Evolutionary conservation across 2,329 filamentous ascomycete species (phyloP).

Genomic region (Colletotrichum melonis): DNA sequence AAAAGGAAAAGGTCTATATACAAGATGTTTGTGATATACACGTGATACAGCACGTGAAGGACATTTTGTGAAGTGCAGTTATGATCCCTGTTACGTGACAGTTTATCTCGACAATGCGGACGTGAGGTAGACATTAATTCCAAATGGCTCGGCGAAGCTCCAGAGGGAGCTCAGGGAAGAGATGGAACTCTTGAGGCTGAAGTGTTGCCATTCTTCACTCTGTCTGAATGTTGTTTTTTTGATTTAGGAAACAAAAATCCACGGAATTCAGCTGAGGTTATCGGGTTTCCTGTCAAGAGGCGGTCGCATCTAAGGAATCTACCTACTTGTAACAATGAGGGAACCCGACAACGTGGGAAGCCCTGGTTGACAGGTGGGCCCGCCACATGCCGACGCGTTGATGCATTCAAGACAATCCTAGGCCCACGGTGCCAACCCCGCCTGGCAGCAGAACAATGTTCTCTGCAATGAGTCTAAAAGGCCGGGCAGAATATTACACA

Average conservation of each 20-base stretch:
- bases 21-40: too few species aligned
- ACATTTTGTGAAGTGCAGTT: too few species aligned
- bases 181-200: background rate
- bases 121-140: background rate
- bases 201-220: background rate
- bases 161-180: background rate
- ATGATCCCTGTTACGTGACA: too few species aligned
- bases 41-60: too few species aligned
- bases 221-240: fast-evolving
- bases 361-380: background rate
- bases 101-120: background rate
- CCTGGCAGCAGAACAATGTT: background rate
- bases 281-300: background rate
- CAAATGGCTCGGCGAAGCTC: background rate
- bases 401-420: background rate
- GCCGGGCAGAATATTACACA: background rate
- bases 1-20: too few species aligned
- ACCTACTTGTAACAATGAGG: background rate
- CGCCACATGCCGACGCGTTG: background rate
- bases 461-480: background rate
- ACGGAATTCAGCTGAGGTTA: too few species aligned
- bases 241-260: background rate
- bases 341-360: background rate
- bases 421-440: background rate
- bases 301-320: background rate